Conservation (phyloP, 306 rosid genomes). For the Hippophae tibetana region DNA sequence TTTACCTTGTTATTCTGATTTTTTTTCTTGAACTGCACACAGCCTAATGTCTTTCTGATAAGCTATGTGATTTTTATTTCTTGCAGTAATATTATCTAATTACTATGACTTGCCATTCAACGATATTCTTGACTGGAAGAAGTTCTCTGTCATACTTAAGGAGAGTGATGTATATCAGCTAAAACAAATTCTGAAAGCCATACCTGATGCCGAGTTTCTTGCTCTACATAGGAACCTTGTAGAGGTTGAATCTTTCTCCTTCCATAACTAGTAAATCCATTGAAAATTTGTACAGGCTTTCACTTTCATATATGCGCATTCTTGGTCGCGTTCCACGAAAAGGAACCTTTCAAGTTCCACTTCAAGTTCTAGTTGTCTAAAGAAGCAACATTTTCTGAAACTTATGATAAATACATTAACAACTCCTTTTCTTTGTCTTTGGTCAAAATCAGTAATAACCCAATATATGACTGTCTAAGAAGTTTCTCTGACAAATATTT, state of each 20-base stretch:
- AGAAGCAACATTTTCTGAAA: background rate
- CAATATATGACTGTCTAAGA: background rate
- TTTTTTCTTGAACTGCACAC: conserved; percentile 17
- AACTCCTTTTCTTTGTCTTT: too few species aligned
- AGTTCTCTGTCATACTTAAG: conserved; percentile 65
- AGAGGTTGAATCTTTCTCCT: conserved; percentile 40
- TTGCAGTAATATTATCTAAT: conserved; percentile 86
- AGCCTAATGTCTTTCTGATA: conserved; percentile 14
- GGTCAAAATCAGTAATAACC: background rate
- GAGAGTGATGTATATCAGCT: conserved; percentile 81
- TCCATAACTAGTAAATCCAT: background rate
- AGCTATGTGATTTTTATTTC: conserved; percentile 20
- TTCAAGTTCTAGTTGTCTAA: background rate
- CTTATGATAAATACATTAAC: background rate
- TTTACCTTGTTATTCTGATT: conserved; percentile 6
- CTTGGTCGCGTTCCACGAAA: background rate
- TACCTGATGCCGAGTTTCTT: conserved; percentile 55
- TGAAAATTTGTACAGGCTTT: background rate
- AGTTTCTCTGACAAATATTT: conserved; percentile 14
- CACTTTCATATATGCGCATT: background rate
- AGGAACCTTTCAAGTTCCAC: background rate
- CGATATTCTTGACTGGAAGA: conserved; percentile 85
- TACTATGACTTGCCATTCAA: conserved; percentile 94
- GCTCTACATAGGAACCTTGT: conserved; percentile 62
- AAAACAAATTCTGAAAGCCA: conserved; percentile 68